phyloP scores from a whole-genome alignment of 148 eudicot genomes.

The Silene uniflora region DNA sequence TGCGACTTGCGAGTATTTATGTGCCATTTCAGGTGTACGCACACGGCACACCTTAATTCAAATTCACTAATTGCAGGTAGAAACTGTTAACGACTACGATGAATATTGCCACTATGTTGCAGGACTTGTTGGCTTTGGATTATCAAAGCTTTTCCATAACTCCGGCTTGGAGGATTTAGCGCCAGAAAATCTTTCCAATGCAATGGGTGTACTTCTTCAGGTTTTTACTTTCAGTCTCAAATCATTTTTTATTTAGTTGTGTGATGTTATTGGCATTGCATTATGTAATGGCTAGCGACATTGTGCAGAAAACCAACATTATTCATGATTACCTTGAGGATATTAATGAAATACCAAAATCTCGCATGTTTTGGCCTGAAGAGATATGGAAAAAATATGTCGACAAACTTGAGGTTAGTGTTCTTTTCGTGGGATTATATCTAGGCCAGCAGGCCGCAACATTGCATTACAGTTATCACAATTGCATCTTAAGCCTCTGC shows the following conservation, averaged over 20 bases:
- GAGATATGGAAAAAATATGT: slow-evolving; percentile 91
- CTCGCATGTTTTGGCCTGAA: slow-evolving; percentile 96
- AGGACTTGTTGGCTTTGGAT: slow-evolving; percentile 87
- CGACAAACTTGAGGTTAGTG: slow-evolving; percentile 74
- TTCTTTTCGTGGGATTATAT: not conserved
- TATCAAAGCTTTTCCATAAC: slow-evolving; percentile 90
- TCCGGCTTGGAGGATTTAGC: slow-evolving; percentile 70
- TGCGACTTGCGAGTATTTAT: too few species aligned
- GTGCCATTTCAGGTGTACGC: too few species aligned
- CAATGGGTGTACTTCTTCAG: slow-evolving; percentile 98
- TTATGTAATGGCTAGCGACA: slow-evolving; percentile 6
- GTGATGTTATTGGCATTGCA: slow-evolving; percentile 2
- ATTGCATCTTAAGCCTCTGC: too few species aligned
- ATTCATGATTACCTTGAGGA: slow-evolving; percentile 92
- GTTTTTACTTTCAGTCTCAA: slow-evolving; percentile 30
- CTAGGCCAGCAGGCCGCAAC: too few species aligned
- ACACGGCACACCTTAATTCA: not conserved
- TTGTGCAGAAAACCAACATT: slow-evolving; percentile 78
- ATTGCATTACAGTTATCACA: too few species aligned
- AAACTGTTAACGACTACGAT: slow-evolving; percentile 81
- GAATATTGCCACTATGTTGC: slow-evolving; percentile 95
- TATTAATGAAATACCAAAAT: slow-evolving; percentile 91
- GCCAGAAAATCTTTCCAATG: slow-evolving; percentile 63
- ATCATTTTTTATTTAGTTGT: not conserved
- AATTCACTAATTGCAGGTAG: slow-evolving; percentile 52